phyloP scores from a whole-genome alignment of 2,329 filamentous ascomycete genomes.

The Coniochaeta sp. region DNA sequence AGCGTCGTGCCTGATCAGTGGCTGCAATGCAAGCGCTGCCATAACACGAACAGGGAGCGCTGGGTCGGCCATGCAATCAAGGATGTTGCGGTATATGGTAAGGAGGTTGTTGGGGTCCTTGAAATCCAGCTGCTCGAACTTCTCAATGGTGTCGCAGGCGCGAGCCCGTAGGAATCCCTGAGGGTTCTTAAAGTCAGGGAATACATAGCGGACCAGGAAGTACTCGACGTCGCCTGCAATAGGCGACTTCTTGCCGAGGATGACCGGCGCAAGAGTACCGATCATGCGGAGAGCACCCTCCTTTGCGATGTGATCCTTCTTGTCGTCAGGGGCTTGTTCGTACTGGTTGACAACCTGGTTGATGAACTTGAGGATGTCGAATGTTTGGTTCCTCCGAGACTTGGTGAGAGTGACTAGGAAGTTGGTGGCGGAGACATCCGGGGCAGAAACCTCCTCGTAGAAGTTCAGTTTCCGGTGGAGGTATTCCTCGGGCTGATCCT shows the following conservation, averaged over 20 bases:
- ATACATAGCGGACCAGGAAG: slow-evolving; percentile 96
- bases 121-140: slow-evolving; percentile 96
- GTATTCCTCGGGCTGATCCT: slow-evolving; percentile 92
- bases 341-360: slow-evolving; percentile 94
- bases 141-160: slow-evolving; percentile 95
- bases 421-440: slow-evolving; percentile 92
- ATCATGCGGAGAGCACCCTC: slow-evolving; percentile 97
- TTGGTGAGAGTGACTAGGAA: slow-evolving; percentile 95
- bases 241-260: slow-evolving; percentile 95
- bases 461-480: slow-evolving; percentile 96
- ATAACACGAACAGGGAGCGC: slow-evolving; percentile 91
- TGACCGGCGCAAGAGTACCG: slow-evolving; percentile 86
- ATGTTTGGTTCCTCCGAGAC: slow-evolving; percentile 89
- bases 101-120: slow-evolving; percentile 93
- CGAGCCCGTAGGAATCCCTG: slow-evolving; percentile 90
- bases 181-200: slow-evolving; percentile 90
- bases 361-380: slow-evolving; percentile 88
- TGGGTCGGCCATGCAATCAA: slow-evolving; percentile 94
- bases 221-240: slow-evolving; percentile 97
- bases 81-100: slow-evolving; percentile 91
- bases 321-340: slow-evolving; percentile 72
- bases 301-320: slow-evolving; percentile 93
- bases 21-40: slow-evolving; percentile 87
- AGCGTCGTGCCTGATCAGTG: slow-evolving; percentile 88
- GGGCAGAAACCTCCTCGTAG: slow-evolving; percentile 92